phyloP scores from a whole-genome alignment of 805 yeast species.

The Ascoidea asiatica region DNA sequence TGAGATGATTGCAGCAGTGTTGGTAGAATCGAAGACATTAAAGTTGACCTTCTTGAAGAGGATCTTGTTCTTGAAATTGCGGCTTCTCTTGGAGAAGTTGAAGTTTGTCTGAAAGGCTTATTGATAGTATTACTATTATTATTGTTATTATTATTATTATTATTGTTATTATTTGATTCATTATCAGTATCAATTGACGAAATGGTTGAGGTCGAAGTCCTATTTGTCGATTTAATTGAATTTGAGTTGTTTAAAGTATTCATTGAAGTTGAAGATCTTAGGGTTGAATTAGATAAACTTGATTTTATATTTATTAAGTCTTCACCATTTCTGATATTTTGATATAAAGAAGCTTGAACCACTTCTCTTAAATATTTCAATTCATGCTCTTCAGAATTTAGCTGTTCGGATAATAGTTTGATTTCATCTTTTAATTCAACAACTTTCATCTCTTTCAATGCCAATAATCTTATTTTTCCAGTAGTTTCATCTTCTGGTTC shows the following conservation, averaged over 20 bases:
- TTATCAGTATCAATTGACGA: background rate
- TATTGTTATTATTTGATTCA: background rate
- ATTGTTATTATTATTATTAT: slow-evolving; percentile 1
- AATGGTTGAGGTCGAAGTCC: slow-evolving; percentile 1
- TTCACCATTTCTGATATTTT: slow-evolving; percentile 1
- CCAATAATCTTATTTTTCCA: slow-evolving; percentile 7
- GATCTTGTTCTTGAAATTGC: no score
- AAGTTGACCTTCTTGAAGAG: no score
- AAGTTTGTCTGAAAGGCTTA: background rate
- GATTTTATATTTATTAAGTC: slow-evolving; percentile 1
- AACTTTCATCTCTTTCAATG: slow-evolving; percentile 10
- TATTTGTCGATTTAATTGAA: background rate
- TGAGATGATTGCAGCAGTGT: no score
- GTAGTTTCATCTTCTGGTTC: slow-evolving; percentile 5
- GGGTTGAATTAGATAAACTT: background rate
- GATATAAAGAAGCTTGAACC: slow-evolving; percentile 6
- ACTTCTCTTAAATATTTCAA: slow-evolving; percentile 5
- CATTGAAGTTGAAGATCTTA: background rate
- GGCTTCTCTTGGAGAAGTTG: background rate
- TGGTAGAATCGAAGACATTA: no score
- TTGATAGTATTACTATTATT: background rate
- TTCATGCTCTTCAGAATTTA: slow-evolving; percentile 7
- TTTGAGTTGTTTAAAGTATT: background rate
- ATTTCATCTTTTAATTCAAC: slow-evolving; percentile 9
- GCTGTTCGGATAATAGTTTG: slow-evolving; percentile 1